Percentiles rank a stretch among this genome's conserved stretches.
These are phyloP conservation scores for Macaranga tanarius DNA, from an alignment of 441 rosid genomes.

Conservation along the genomic window DNA sequence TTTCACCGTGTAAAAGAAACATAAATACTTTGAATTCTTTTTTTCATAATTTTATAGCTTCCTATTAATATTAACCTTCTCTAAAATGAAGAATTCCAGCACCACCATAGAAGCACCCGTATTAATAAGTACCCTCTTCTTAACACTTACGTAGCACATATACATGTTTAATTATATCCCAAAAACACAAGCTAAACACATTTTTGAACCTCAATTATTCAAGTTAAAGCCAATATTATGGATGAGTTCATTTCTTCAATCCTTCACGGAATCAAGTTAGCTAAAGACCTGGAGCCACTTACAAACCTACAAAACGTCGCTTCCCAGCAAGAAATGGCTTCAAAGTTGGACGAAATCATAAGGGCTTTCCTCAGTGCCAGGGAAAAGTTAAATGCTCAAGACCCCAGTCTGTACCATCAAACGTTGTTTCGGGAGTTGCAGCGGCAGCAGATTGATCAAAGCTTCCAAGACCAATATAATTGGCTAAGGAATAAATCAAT, in stretches of 20 bases:
- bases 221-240: conserved; percentile 25
- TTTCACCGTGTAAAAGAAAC: conserved; percentile 31
- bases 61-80: neutral
- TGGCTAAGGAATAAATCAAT: conserved; percentile 33
- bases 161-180: too few relatives aligned
- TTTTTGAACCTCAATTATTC: too few relatives aligned
- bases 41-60: too few relatives aligned
- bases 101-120: neutral
- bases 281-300: conserved; percentile 47
- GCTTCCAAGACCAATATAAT: conserved; percentile 29
- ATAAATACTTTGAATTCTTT: conserved; percentile 23
- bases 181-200: too few relatives aligned
- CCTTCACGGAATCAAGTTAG: conserved; percentile 50
- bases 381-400: conserved; percentile 31
- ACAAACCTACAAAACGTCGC: conserved; percentile 35
- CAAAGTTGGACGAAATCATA: conserved; percentile 41
- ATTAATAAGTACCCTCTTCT: too few relatives aligned
- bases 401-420: neutral
- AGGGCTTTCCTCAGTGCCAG: conserved; percentile 37
- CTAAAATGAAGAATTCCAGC: neutral
- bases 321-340: conserved; percentile 27
- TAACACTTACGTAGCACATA: too few relatives aligned
- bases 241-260: conserved; percentile 48
- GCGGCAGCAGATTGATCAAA: conserved; percentile 34
- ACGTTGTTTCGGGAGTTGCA: neutral